phyloP scores from a whole-genome alignment of 139 green algal species.

The Pleodorina starrii region DNA sequence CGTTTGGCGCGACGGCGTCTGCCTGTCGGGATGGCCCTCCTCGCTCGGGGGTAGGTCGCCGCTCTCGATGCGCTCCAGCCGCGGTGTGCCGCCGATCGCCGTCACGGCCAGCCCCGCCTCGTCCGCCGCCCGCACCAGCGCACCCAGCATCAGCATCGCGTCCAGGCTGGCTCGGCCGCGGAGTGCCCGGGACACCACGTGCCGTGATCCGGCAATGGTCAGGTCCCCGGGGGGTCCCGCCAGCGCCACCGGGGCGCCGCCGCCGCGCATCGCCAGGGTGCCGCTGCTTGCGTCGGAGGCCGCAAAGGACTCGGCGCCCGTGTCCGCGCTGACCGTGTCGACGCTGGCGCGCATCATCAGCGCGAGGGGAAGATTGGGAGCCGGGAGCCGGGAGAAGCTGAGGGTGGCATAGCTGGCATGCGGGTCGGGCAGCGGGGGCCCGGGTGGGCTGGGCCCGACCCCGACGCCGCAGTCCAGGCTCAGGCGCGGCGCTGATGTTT shows the following conservation, averaged over 20 bases:
- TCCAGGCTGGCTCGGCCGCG: constrained; percentile 21
- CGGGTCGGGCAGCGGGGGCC: background rate
- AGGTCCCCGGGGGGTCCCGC: background rate
- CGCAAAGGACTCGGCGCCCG: background rate
- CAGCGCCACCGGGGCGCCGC: background rate
- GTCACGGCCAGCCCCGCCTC: constrained; percentile 8
- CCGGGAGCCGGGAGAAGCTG: background rate
- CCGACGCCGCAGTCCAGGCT: constrained; percentile 26
- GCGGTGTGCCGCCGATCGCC: background rate
- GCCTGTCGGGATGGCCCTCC: background rate
- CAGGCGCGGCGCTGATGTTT: background rate
- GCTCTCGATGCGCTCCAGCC: constrained; percentile 48
- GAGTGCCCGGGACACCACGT: constrained; percentile 3
- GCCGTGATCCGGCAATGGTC: background rate
- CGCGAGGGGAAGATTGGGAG: background rate
- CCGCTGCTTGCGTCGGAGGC: constrained; percentile 1
- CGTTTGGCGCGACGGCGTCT: background rate
- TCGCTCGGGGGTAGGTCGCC: constrained; percentile 2
- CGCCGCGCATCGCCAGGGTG: background rate
- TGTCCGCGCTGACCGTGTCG: background rate
- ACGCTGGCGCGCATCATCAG: background rate
- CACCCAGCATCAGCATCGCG: constrained; percentile 14
- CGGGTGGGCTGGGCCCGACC: background rate
- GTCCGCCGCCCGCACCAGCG: constrained; percentile 9
- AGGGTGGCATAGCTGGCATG: background rate